Percentiles rank a stretch among this genome's conserved stretches.
These are phyloP conservation scores for Acanthamoeba healyi DNA, from an alignment of 208 protist genomes.

Conservation along the genomic window DNA sequence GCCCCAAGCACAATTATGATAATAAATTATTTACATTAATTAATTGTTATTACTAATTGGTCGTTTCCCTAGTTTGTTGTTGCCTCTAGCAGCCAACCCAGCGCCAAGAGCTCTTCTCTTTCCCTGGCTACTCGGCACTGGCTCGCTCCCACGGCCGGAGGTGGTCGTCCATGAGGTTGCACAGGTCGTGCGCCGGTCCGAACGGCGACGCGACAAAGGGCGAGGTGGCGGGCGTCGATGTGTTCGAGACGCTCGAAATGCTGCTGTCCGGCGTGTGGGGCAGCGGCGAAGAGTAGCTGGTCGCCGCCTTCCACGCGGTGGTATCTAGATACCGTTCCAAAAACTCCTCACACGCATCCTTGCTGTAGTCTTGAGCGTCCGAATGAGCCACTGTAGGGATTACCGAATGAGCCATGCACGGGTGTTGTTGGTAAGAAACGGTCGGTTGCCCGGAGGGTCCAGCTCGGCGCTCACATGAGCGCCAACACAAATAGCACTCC, in stretches of 20 bases:
- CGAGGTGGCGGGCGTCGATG: background rate
- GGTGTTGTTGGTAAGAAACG: no score
- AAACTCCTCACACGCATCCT: background rate
- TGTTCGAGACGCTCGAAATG: background rate
- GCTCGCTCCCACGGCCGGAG: background rate
- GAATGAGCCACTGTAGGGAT: background rate
- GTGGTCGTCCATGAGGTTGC: background rate
- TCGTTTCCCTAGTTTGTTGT: no score
- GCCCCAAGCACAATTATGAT: no score
- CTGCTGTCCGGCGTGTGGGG: background rate
- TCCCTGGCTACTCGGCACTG: background rate
- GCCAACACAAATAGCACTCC: no score
- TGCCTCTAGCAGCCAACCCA: background rate
- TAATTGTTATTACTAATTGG: no score
- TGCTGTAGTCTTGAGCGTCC: background rate
- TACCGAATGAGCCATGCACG: no score
- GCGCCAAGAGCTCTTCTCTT: background rate
- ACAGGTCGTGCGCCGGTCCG: background rate
- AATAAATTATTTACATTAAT: no score
- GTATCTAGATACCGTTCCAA: conserved; percentile 2
- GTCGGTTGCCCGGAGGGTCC: no score
- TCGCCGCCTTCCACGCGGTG: no score
- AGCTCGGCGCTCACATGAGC: no score
- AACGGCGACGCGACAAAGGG: background rate
- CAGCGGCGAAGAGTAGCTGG: background rate